Base-by-base conservation (phyloP, 2,329 filamentous ascomycete species). In the Colletotrichum scovillei region DNA sequence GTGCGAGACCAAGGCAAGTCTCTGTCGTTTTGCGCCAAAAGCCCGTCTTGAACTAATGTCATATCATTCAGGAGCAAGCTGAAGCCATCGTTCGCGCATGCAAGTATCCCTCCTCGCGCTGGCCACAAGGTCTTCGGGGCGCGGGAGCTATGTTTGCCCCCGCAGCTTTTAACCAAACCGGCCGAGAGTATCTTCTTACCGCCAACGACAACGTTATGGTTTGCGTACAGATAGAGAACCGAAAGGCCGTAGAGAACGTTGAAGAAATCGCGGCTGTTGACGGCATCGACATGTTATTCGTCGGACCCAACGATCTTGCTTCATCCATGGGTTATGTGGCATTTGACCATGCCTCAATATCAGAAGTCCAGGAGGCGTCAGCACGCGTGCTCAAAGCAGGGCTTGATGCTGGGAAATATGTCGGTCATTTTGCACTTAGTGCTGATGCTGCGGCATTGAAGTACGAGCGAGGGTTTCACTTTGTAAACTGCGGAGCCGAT, bases 161-260 rank as follows among this genome's bases (percentile, higher is more conserved):
- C 5, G 26, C 56, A 14, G 75, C 74, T 11, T 80, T 80, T 69
- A 78, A 78, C 70, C 79, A 79, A 55, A 78, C 58, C n/a, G 75
- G 74, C 1, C 22, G 55, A 28, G 84, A 88, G 66, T 89, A 89
- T 72, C 83, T 88, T 76, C 82, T 85, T 73, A 82, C 85, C 53
- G 87, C 87, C 57, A 88, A 89, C 73, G 82, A 87, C 66, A 85
- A 81, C 16, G 78, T 86, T 63, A 72, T 87, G 12, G 85, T 83
- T 28, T 82, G 83, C 76, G 79, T 87, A 26, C 85, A 87, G 75
- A 86, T 87, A 46, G 85, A 86, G 78, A 83, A 84, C 1, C 76
- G 78, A 7, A 81, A 79, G n/a, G 85, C 82, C 12, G 81, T 87
- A 1, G 84, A 86, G 59, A 86, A 86, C 66, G 82, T 86, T 14